These are phyloP conservation scores for Ogataea zsoltii DNA, from an alignment of 805 yeast genomes.

Conservation along the genomic window DNA sequence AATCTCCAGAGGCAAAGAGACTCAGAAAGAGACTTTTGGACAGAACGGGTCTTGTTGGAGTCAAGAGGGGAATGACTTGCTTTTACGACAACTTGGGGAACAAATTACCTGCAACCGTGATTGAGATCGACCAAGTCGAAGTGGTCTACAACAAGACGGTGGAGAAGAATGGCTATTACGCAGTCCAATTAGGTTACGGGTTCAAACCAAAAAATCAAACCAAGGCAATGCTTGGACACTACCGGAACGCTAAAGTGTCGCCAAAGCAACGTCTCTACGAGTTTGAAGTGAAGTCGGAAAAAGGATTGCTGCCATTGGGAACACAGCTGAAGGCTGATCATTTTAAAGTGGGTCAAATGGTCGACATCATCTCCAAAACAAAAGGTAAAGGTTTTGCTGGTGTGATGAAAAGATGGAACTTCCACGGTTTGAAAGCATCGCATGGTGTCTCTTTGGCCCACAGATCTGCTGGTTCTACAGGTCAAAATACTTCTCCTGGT, in stretches of 20 bases:
- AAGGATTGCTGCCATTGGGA: constrained; percentile 74
- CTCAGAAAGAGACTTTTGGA: constrained; percentile 67
- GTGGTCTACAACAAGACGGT: constrained; percentile 72
- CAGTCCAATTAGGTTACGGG: constrained; percentile 87
- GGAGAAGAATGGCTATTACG: constrained; percentile 75
- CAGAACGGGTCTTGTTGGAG: constrained; percentile 83
- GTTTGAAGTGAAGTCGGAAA: constrained; percentile 70
- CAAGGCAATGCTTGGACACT: constrained; percentile 71
- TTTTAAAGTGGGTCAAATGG: constrained; percentile 78
- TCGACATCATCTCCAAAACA: constrained; percentile 75
- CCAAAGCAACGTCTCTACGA: constrained; percentile 79
- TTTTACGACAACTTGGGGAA: constrained; percentile 72
- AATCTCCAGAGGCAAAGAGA: constrained; percentile 69
- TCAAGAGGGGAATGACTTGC: constrained; percentile 88
- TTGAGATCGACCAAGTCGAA: constrained; percentile 86
- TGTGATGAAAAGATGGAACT: constrained; percentile 95
- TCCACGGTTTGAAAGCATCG: constrained; percentile 84
- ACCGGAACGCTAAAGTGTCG: constrained; percentile 73
- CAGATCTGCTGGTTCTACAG: constrained; percentile 96
- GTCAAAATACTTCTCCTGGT: constrained; percentile 94
- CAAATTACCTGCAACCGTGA: constrained; percentile 78
- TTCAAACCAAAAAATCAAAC: constrained; percentile 63
- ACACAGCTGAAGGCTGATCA: constrained; percentile 79
- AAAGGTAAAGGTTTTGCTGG: constrained; percentile 98
- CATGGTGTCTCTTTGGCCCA: constrained; percentile 95